Evolutionary conservation across 2,329 filamentous ascomycete genomes (phyloP).

Genomic region (Penicillium sclerotigenum): DNA sequence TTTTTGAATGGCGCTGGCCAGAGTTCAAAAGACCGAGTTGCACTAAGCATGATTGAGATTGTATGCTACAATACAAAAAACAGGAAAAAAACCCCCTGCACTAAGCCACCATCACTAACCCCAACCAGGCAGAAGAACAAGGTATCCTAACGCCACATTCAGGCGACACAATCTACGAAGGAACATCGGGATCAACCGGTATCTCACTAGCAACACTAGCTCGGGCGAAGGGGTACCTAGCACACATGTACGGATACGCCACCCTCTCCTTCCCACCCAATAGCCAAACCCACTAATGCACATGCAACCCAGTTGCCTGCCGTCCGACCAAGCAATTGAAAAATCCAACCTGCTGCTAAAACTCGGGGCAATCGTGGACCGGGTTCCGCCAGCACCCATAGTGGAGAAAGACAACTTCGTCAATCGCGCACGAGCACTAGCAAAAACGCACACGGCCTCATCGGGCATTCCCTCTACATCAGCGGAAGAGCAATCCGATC

Average conservation of each 20-base stretch:
- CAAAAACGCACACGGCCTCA: constrained; percentile 64
- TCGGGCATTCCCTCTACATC: constrained; percentile 12
- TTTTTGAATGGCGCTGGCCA: constrained; percentile 93
- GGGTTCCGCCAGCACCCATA: constrained; percentile 86
- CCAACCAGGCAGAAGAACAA: constrained; percentile 65
- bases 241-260: constrained; percentile 65
- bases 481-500: constrained; percentile 8
- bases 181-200: constrained; percentile 92
- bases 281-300: constrained; percentile 13
- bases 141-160: constrained; percentile 73
- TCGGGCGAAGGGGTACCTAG: constrained; percentile 81
- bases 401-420: constrained; percentile 93
- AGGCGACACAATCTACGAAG: constrained; percentile 95
- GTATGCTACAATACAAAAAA: constrained; percentile 31
- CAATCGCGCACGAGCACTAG: constrained; percentile 78
- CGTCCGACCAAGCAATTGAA: constrained; percentile 81
- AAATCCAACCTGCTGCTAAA: constrained; percentile 86
- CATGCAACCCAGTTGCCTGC: constrained; percentile 67
- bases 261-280: background rate
- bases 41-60: constrained; percentile 77
- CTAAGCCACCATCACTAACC: constrained; percentile 5
- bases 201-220: constrained; percentile 91
- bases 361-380: constrained; percentile 87
- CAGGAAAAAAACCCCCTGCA: background rate
- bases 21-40: constrained; percentile 92